phyloP scores from a whole-genome alignment of 805 yeast species.

The Clavispora vitiphila region DNA sequence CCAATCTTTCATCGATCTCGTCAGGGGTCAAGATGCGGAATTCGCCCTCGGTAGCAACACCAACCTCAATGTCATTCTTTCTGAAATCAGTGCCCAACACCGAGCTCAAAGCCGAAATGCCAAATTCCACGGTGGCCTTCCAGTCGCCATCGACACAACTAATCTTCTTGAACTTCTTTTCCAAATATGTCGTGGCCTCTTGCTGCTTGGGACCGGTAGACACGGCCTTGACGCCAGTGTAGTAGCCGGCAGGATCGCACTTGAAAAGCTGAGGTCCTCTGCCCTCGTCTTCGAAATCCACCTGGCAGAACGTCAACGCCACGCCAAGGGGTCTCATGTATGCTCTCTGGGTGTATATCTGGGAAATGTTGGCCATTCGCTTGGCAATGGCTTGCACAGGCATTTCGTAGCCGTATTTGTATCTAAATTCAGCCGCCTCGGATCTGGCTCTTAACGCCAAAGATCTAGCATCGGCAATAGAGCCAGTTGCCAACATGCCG shows the following conservation, averaged over 20 bases:
- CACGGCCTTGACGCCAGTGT: constrained; percentile 82
- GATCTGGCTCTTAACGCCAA: constrained; percentile 85
- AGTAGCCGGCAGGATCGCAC: constrained; percentile 97
- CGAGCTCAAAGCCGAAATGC: constrained; percentile 78
- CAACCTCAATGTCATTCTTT: constrained; percentile 89
- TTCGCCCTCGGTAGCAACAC: constrained; percentile 71
- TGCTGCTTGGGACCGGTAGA: constrained; percentile 98
- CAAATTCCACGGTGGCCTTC: constrained; percentile 85
- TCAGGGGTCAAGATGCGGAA: constrained; percentile 74
- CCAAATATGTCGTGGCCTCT: constrained; percentile 85
- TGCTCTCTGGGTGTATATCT: constrained; percentile 94
- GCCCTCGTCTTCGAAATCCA: constrained; percentile 68
- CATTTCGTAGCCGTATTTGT: constrained; percentile 94
- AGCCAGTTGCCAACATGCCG: constrained; percentile 92
- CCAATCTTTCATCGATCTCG: constrained; percentile 90
- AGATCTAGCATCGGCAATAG: constrained; percentile 92
- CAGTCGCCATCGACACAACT: constrained; percentile 73
- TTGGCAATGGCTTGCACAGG: constrained; percentile 90
- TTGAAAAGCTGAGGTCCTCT: constrained; percentile 85
- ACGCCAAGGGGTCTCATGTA: constrained; percentile 98
- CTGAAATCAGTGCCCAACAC: constrained; percentile 90
- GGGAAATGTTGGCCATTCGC: constrained; percentile 93
- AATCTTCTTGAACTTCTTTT: constrained; percentile 77
- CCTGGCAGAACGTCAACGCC: constrained; percentile 79
- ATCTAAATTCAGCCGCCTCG: constrained; percentile 95